Conservation (phyloP, 2,329 filamentous ascomycete species). For the Harringtonia lauricola region DNA sequence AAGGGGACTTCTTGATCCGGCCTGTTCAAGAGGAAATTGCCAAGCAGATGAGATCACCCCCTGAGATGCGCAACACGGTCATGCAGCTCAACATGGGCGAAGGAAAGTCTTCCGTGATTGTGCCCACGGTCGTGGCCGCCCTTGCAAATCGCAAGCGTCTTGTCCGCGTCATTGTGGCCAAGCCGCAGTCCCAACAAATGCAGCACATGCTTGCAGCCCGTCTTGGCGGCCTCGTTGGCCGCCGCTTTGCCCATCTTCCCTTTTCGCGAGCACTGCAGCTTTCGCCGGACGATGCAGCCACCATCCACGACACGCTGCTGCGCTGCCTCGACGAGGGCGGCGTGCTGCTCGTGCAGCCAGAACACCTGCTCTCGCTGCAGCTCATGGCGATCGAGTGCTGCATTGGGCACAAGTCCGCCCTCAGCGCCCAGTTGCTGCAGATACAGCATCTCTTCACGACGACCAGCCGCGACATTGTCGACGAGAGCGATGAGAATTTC, state of each 20-base stretch:
- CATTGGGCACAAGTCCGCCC: constrained; percentile 7
- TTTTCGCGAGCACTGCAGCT: constrained; percentile 41
- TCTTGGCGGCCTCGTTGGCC: constrained; percentile 42
- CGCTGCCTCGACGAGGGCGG: constrained; percentile 38
- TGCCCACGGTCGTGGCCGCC: constrained; percentile 47
- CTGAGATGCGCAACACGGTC: constrained; percentile 31
- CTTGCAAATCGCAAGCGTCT: constrained; percentile 40
- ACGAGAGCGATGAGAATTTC: constrained; percentile 56
- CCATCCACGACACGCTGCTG: constrained; percentile 26
- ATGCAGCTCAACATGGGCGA: constrained; percentile 65
- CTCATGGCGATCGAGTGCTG: constrained; percentile 46
- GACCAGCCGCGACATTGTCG: constrained; percentile 43
- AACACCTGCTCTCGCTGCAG: constrained; percentile 53
- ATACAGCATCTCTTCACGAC: constrained; percentile 33
- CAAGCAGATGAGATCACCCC: constrained; percentile 36
- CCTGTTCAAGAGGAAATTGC: constrained; percentile 48
- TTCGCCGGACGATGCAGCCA: constrained; percentile 13
- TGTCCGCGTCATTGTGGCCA: constrained; percentile 48
- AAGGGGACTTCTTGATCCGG: constrained; percentile 51
- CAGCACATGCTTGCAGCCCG: constrained; percentile 40
- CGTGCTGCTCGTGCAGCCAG: constrained; percentile 50
- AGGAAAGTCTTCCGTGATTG: constrained; percentile 59
- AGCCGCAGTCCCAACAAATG: constrained; percentile 51
- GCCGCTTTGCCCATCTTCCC: constrained; percentile 44
- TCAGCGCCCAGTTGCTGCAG: constrained; percentile 18